phyloP scores from a whole-genome alignment of 1,139 yeast species.

The Geotrichum macrosporum region DNA sequence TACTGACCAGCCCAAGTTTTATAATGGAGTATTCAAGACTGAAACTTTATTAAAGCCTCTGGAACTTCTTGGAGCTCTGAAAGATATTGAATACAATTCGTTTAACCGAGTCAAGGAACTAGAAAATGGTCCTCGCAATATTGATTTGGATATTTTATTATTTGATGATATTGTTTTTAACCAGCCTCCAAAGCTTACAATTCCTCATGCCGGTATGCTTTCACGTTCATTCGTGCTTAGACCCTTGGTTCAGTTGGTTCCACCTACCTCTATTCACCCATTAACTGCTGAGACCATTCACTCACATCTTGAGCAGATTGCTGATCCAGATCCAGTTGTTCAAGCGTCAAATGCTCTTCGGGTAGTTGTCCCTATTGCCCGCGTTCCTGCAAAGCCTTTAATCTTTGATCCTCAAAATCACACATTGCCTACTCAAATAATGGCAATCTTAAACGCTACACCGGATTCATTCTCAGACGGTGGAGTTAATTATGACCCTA shows the following conservation, averaged over 20 bases:
- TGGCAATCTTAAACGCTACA: conserved; percentile 87
- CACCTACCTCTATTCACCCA: conserved; percentile 67
- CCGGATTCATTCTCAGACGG: conserved; percentile 98
- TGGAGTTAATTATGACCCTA: conserved; percentile 43
- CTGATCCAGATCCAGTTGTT: conserved; percentile 36
- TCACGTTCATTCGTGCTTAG: conserved; percentile 86
- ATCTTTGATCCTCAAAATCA: conserved; percentile 30
- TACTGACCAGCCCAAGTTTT: conserved; percentile 72
- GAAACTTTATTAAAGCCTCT: conserved; percentile 55
- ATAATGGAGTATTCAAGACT: conserved; percentile 78
- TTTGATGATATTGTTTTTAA: conserved; percentile 59
- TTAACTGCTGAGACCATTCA: conserved; percentile 76
- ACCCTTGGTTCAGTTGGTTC: conserved; percentile 77
- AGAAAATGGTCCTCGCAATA: conserved; percentile 87
- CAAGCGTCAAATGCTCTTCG: conserved; percentile 34
- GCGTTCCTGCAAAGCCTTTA: conserved; percentile 21
- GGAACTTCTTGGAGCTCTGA: conserved; percentile 56
- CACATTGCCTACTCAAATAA: conserved; percentile 42
- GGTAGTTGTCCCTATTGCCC: conserved; percentile 34
- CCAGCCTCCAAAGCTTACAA: conserved; percentile 49
- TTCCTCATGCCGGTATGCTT: conserved; percentile 86
- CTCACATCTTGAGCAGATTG: conserved; percentile 59
- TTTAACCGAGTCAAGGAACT: conserved; percentile 69
- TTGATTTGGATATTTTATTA: conserved; percentile 81
- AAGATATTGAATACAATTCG: conserved; percentile 70